These are phyloP conservation scores for Blastocystis sp. DNA, from an alignment of 352 stramenopile genomes.

Conservation along the genomic window DNA sequence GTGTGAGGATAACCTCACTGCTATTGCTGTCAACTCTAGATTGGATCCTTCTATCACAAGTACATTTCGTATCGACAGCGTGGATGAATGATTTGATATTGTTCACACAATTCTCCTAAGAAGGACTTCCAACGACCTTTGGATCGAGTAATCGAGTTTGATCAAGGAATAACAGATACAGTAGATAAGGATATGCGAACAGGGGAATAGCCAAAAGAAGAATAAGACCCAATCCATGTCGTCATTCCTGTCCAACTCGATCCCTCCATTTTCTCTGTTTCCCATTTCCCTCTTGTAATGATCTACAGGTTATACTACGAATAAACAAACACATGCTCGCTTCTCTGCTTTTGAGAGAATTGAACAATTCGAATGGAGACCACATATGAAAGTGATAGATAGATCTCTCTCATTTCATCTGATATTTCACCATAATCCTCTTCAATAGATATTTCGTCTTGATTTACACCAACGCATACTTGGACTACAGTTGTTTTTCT, in stretches of 20 bases:
- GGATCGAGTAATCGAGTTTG: background rate
- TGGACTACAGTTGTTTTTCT: background rate
- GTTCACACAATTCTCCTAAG: background rate
- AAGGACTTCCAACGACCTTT: background rate
- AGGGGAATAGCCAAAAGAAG: background rate
- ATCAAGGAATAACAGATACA: background rate
- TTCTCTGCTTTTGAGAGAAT: background rate
- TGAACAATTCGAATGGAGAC: background rate
- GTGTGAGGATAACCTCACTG: background rate
- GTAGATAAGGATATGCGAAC: background rate
- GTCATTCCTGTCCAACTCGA: background rate
- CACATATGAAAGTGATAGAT: background rate
- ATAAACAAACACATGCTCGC: background rate
- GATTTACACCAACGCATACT: background rate
- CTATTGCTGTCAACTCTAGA: slow-evolving; percentile 12
- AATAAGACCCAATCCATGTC: background rate
- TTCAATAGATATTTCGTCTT: background rate
- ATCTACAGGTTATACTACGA: background rate
- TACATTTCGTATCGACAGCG: background rate
- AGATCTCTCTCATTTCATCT: background rate
- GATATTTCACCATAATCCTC: background rate
- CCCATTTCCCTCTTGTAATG: background rate
- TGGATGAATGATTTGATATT: background rate
- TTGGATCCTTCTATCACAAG: background rate
- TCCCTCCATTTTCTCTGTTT: background rate